phyloP scores from a whole-genome alignment of 2,329 filamentous ascomycete genomes.

The Aspergillus japonicus region DNA sequence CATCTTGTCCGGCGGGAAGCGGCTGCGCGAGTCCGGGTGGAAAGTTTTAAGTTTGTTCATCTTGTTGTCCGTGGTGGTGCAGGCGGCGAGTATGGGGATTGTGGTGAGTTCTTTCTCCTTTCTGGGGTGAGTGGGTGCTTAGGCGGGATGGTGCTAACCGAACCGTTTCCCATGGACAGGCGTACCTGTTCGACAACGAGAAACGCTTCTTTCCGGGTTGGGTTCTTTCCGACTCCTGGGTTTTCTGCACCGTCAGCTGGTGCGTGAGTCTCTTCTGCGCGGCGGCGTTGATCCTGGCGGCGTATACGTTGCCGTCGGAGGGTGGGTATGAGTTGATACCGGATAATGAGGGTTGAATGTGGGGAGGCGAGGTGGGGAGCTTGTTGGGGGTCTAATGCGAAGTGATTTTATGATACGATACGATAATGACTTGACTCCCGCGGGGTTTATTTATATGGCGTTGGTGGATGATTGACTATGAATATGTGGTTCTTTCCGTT shows the following conservation, averaged over 20 bases:
- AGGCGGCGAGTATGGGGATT: constrained; percentile 75
- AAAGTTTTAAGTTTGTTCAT: constrained; percentile 69
- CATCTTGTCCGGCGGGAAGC: constrained; percentile 74
- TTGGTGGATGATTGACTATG: constrained; percentile 2
- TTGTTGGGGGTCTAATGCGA: background rate
- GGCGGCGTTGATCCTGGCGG: constrained; percentile 63
- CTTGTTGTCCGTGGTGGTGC: constrained; percentile 62
- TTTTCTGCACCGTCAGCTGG: constrained; percentile 66
- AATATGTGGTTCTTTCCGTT: background rate
- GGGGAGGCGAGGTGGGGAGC: too few relatives aligned
- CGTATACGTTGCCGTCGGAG: constrained; percentile 71
- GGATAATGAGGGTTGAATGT: constrained; percentile 26
- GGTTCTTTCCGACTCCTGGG: constrained; percentile 76
- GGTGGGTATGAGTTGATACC: constrained; percentile 81
- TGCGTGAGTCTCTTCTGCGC: constrained; percentile 54
- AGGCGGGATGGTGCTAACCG: constrained; percentile 8
- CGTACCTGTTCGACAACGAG: constrained; percentile 80
- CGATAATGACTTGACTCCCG: background rate
- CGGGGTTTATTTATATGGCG: background rate
- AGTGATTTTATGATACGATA: constrained; percentile 1
- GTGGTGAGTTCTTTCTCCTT: constrained; percentile 62
- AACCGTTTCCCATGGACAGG: constrained; percentile 49
- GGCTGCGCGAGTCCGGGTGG: constrained; percentile 80
- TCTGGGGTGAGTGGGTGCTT: background rate
- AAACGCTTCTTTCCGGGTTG: constrained; percentile 81